Conservation (phyloP, 139 green algal genomes). For the Picochlorum sp. region DNA sequence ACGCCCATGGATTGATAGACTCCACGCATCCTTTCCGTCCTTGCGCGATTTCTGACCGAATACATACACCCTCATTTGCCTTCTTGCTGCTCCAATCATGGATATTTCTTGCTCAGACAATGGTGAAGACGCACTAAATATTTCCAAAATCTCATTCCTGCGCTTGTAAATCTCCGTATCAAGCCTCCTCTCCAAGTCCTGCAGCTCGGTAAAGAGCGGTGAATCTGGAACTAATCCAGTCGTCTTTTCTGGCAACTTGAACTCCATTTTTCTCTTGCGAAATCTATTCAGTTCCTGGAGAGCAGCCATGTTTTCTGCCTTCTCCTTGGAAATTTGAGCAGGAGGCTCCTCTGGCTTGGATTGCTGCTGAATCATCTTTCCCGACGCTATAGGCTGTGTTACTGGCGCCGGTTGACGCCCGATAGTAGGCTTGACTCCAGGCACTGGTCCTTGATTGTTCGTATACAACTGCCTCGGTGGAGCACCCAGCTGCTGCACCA, state of each 20-base stretch:
- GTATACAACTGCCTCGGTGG: too few species aligned
- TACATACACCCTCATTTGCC: constrained; percentile 56
- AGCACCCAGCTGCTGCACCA: too few species aligned
- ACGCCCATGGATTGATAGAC: constrained; percentile 3
- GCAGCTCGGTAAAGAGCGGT: constrained; percentile 46
- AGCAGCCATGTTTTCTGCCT: too few species aligned
- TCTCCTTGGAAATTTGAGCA: too few species aligned
- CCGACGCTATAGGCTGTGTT: too few species aligned
- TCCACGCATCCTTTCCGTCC: background rate
- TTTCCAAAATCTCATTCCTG: constrained; percentile 55
- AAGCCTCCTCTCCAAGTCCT: constrained; percentile 54
- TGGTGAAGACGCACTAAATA: constrained; percentile 9
- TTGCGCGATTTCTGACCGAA: constrained; percentile 37
- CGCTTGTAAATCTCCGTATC: constrained; percentile 48
- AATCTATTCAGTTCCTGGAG: background rate
- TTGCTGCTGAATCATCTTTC: too few species aligned
- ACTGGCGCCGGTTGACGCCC: too few species aligned
- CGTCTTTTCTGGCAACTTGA: background rate
- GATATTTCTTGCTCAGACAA: constrained; percentile 7
- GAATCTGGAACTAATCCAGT: constrained; percentile 50
- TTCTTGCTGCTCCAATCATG: constrained; percentile 7
- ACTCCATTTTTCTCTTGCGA: background rate
- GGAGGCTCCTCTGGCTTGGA: too few species aligned
- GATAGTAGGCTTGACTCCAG: too few species aligned
- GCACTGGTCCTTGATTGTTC: too few species aligned